Percentiles rank a stretch among this genome's conserved stretches.
phyloP scores from a whole-genome alignment of 106 monocot species.

The Posidonia australis region DNA sequence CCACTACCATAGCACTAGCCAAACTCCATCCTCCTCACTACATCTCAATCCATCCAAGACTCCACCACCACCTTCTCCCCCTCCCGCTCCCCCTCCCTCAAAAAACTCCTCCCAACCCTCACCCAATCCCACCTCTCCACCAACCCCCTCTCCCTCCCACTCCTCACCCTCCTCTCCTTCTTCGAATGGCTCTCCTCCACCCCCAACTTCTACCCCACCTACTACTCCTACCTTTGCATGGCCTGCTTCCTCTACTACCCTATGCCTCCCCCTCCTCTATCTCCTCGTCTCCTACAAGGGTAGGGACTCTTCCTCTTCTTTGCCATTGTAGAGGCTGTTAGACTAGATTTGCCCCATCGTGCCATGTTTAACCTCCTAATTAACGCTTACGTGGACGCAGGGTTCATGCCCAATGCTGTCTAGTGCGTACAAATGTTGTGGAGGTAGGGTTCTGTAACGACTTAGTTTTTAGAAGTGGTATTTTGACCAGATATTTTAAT shows the following conservation, averaged over 20 bases:
- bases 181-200: conserved; percentile 14
- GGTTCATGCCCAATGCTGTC: conserved; percentile 43
- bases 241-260: conserved; percentile 43
- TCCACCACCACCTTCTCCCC: conserved; percentile 13
- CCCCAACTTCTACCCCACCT: conserved; percentile 49
- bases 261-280: conserved; percentile 33
- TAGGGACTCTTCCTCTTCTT: conserved; percentile 29
- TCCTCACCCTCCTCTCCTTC: conserved; percentile 23
- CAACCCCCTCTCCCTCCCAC: too few relatives aligned
- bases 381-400: conserved; percentile 23
- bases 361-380: conserved; percentile 28
- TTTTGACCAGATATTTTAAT: too few relatives aligned
- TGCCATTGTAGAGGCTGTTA: conserved; percentile 2
- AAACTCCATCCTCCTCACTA: conserved; percentile 18
- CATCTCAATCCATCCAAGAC: too few relatives aligned
- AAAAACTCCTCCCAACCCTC: too few relatives aligned
- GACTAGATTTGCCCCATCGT: conserved; percentile 7
- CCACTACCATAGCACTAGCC: conserved; percentile 9
- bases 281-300: too few relatives aligned
- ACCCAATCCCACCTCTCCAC: too few relatives aligned
- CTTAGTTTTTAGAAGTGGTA: too few relatives aligned
- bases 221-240: conserved; percentile 49
- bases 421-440: conserved; percentile 32
- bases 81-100: conserved; percentile 15
- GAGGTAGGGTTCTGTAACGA: too few relatives aligned